These are phyloP conservation scores for Scalesia atractyloides DNA, from an alignment of 129 eudicot species.

Conservation along the genomic window DNA sequence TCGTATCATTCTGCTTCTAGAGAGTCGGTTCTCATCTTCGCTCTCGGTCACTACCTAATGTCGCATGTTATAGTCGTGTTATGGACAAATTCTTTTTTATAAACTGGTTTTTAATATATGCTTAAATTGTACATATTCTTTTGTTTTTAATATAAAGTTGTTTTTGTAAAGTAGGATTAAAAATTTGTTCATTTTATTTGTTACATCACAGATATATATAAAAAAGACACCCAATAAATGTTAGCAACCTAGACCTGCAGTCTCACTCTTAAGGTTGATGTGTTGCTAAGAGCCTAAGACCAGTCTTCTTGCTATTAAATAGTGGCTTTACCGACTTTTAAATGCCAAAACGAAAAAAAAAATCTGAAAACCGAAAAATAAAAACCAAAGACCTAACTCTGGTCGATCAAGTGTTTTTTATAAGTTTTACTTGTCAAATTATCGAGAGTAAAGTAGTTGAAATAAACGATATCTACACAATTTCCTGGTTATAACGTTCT, in stretches of 20 bases:
- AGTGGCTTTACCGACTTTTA: background rate
- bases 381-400: background rate
- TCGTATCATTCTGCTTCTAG: background rate
- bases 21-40: background rate
- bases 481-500: background rate
- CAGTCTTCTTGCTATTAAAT: background rate
- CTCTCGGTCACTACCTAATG: background rate
- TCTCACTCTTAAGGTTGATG: conserved; percentile 8
- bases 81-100: background rate
- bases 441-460: background rate
- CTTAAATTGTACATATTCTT: background rate
- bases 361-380: background rate
- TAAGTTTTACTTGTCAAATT: background rate
- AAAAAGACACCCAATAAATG: background rate
- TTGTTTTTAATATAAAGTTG: background rate
- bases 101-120: background rate
- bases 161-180: background rate
- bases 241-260: background rate
- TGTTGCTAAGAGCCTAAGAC: background rate
- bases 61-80: background rate
- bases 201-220: background rate
- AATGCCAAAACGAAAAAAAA: background rate
- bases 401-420: no score
- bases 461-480: background rate
- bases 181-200: no score